Evolutionary conservation across 202 grass and related monocot species (phyloP), one percentile per base, ranked within the genome.

Genomic region (Bolboschoenoplectus hybrid): DNA sequence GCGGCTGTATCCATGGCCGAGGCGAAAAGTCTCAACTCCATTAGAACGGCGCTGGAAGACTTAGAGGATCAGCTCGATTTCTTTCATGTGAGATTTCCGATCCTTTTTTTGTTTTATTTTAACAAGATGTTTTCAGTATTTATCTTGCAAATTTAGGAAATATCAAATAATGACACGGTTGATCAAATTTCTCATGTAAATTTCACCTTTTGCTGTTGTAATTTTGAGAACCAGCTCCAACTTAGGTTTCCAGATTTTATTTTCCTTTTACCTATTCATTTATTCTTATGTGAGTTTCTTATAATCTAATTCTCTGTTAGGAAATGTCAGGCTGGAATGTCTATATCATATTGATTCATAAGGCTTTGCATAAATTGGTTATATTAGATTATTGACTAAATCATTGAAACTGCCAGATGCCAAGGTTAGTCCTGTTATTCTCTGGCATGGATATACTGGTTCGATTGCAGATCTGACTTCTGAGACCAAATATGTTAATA

Each of bases 61-160:
- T 90, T 98, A n/a, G 95, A 95, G 87, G 93, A 92, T 68, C 88
- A 93, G 87, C 95, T 97, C 84, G 91, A 92, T 68, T 98, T 93
- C 89, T 53, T 95, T 67, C 95, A 92, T 79, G 95, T 98, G 77
- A 93, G 91, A 40, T 84, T 39, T 41, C 52, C 1, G 35, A 80
- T 80, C 41, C 14, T 63, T 74, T 81, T 19, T 6, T 85, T 32
- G 7, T 57, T 36, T 79, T 26, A 19, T 35, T 49, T 63, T 61
- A 61, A 20, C 55, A 2, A 41, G 35, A 58, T 16, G 35, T 52
- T 74, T 73, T 52, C 63, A 9, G 13, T 82, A 50, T 50, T 9
- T 39, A 32, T 26, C 7, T 80, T 60, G 36, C 3, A 58, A 80
- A 36, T 60, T 19, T 19, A 80, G 14, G 36, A 17, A 0, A 40